Percentiles rank a stretch among this genome's conserved stretches.
Conservation (phyloP, 2,329 filamentous ascomycete species). For the Neofusicoccum sp. region DNA sequence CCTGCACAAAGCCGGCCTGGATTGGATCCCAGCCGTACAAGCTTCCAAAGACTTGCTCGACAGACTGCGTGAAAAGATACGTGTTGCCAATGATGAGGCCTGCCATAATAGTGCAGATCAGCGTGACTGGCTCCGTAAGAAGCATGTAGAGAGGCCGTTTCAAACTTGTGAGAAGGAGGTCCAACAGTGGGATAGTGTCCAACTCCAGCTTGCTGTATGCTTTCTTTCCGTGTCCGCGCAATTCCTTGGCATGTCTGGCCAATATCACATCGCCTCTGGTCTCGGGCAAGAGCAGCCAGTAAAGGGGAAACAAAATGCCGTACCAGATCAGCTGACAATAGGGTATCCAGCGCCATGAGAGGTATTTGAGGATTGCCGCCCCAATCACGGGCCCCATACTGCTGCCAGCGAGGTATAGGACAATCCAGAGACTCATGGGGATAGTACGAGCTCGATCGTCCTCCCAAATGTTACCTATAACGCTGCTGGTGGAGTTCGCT, state of each 20-base stretch:
- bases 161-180: conserved; percentile 32
- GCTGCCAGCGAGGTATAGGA: conserved; percentile 33
- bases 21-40: conserved; percentile 44
- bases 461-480: conserved; percentile 41
- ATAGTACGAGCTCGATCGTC: conserved; percentile 31
- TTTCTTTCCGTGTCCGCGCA: conserved; percentile 27
- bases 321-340: conserved; percentile 42
- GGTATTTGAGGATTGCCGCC: conserved; percentile 30
- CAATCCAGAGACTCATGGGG: conserved; percentile 37
- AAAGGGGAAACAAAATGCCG: conserved; percentile 41
- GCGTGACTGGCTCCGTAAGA: conserved; percentile 50
- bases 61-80: conserved; percentile 52
- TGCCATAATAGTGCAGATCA: conserved; percentile 49
- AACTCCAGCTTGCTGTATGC: conserved; percentile 37
- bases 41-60: conserved; percentile 42
- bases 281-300: conserved; percentile 44
- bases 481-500: conserved; percentile 35
- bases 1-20: conserved; percentile 46
- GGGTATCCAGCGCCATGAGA: conserved; percentile 41
- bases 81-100: conserved; percentile 48
- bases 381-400: conserved; percentile 39
- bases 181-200: conserved; percentile 29
- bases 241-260: conserved; percentile 31
- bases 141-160: conserved; percentile 40
- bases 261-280: conserved; percentile 50